These are phyloP conservation scores for Solanum hybrid DNA, from an alignment of 305 asterid genomes.

Conservation along the genomic window DNA sequence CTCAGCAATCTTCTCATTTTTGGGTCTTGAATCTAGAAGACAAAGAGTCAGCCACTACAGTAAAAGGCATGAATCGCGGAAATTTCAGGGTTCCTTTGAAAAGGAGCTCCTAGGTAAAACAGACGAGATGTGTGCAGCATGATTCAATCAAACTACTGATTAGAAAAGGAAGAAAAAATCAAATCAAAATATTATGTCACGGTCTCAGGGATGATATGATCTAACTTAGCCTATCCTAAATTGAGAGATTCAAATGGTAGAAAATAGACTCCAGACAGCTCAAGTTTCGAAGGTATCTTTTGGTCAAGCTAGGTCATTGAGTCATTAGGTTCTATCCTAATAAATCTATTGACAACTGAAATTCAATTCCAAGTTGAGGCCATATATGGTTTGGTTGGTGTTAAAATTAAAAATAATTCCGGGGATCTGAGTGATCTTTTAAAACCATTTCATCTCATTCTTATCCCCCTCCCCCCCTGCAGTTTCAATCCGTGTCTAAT, in stretches of 20 bases:
- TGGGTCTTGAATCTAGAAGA: conserved; percentile 47
- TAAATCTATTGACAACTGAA: neutral
- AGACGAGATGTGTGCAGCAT: neutral
- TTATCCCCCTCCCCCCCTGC: neutral
- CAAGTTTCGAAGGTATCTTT: neutral
- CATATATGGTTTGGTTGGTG: neutral
- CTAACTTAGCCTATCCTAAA: neutral
- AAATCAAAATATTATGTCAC: neutral
- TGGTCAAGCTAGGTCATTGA: neutral
- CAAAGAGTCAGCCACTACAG: conserved; percentile 5
- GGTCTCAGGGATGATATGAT: neutral
- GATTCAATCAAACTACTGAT: neutral
- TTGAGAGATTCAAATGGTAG: neutral
- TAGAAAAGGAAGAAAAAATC: neutral
- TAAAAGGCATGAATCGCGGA: neutral
- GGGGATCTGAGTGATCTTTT: neutral
- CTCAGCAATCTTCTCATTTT: conserved; percentile 47
- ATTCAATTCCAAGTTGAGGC: neutral
- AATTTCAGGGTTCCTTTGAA: neutral
- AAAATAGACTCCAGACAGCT: neutral
- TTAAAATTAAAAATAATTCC: neutral
- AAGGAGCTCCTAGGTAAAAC: neutral
- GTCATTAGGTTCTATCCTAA: neutral
- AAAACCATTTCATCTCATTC: neutral
- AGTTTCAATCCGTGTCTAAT: neutral